Conservation (phyloP, 108 stramenopile genomes). For the Parmales sp. region DNA sequence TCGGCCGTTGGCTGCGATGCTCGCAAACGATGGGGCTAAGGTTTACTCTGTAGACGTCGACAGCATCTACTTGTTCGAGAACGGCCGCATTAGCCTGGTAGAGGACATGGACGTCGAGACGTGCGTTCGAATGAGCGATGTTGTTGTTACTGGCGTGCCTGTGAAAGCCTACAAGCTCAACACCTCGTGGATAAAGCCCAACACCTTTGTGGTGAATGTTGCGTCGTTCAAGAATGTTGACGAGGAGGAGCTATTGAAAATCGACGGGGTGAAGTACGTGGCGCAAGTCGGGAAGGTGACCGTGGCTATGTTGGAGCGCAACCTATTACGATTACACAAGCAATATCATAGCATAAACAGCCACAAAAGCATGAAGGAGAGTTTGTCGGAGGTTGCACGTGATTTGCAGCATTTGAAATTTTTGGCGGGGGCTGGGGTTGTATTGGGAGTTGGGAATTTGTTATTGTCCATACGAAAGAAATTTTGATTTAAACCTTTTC, state of each 20-base stretch:
- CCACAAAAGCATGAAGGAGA: too few relatives aligned
- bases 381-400: too few relatives aligned
- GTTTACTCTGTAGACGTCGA: constrained; percentile 80
- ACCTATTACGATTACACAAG: constrained; percentile 67
- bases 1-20: constrained; percentile 78
- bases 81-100: constrained; percentile 15
- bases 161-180: constrained; percentile 56
- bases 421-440: too few relatives aligned
- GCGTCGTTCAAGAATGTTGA: constrained; percentile 79
- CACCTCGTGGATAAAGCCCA: constrained; percentile 45
- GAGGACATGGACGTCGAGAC: not conserved
- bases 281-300: constrained; percentile 89
- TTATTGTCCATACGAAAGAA: too few relatives aligned
- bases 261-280: constrained; percentile 63
- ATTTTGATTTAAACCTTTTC: too few relatives aligned
- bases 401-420: too few relatives aligned
- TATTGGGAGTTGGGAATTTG: too few relatives aligned
- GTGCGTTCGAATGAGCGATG: not conserved
- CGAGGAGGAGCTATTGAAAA: constrained; percentile 51
- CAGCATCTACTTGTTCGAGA: constrained; percentile 54
- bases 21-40: constrained; percentile 73
- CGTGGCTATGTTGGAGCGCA: constrained; percentile 77
- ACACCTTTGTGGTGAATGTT: constrained; percentile 76
- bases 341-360: constrained; percentile 37
- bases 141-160: constrained; percentile 77